Conservation (phyloP, 331 rosid species). For the Arachis monticola region DNA sequence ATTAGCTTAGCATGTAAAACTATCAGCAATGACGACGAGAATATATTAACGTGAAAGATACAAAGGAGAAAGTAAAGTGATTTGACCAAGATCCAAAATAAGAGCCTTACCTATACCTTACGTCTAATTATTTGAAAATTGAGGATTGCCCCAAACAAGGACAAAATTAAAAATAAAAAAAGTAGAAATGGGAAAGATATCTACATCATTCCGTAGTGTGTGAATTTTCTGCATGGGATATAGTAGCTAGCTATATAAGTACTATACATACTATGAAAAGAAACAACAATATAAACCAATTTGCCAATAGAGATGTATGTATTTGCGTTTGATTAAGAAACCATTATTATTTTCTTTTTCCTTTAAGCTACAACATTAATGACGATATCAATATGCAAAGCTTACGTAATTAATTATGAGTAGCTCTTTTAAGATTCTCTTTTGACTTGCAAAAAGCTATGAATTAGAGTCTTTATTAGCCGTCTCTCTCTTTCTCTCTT, state of each 20-base stretch:
- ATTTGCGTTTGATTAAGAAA: constrained; percentile 14
- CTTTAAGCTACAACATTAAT: constrained; percentile 22
- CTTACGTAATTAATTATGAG: constrained; percentile 52
- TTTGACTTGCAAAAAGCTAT: constrained; percentile 56
- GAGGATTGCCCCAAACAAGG: constrained; percentile 27
- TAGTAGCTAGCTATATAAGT: not conserved
- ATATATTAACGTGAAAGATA: constrained; percentile 36
- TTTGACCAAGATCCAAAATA: constrained; percentile 49
- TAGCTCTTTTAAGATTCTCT: constrained; percentile 38
- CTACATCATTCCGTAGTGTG: not conserved
- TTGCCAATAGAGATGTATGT: not conserved
- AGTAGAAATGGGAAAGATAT: not conserved
- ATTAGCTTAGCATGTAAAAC: constrained; percentile 32
- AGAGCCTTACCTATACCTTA: constrained; percentile 47
- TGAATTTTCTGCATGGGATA: constrained; percentile 40
- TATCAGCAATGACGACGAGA: constrained; percentile 1
- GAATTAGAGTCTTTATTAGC: constrained; percentile 24
- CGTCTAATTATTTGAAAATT: constrained; percentile 43
- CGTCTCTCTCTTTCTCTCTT: constrained; percentile 11
- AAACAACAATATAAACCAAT: constrained; percentile 24
- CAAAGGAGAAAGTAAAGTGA: constrained; percentile 23
- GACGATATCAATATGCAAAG: constrained; percentile 62
- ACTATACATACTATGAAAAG: not conserved
- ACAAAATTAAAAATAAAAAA: not conserved
- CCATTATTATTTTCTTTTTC: constrained; percentile 27